phyloP scores from a whole-genome alignment of 176 grass and related monocot species.

The Chloris gayana region DNA sequence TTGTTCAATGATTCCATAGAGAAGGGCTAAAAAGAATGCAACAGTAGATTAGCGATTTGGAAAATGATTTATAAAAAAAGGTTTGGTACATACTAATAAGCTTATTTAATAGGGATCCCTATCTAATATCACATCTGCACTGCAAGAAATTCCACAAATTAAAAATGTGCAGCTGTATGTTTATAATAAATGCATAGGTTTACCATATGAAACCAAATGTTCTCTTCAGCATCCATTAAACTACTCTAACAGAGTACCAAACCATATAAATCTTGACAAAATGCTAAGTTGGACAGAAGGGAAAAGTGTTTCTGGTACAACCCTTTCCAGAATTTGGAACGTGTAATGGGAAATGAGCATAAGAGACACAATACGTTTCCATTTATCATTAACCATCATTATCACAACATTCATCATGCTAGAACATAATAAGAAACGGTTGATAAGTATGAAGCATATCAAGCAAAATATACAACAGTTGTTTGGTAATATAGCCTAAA shows the following conservation, averaged over 20 bases:
- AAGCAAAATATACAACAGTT: background rate
- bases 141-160: background rate
- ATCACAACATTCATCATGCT: background rate
- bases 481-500: background rate
- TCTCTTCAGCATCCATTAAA: conserved; percentile 11
- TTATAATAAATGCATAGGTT: background rate
- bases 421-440: background rate
- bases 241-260: conserved; percentile 1
- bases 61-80: conserved; percentile 9
- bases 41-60: conserved; percentile 41
- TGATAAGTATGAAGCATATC: background rate
- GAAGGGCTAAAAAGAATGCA: conserved; percentile 54
- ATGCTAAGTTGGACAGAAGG: background rate
- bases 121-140: background rate
- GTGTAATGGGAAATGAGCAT: background rate
- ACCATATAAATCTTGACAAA: conserved; percentile 11
- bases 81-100: background rate
- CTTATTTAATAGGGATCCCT: background rate
- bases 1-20: conserved; percentile 81
- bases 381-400: conserved; percentile 1
- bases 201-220: conserved; percentile 6
- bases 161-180: no score
- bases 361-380: background rate
- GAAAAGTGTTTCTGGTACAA: background rate
- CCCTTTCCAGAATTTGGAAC: background rate